phyloP scores from a whole-genome alignment of 176 grass and related monocot genomes.

The Avena atlantica region DNA sequence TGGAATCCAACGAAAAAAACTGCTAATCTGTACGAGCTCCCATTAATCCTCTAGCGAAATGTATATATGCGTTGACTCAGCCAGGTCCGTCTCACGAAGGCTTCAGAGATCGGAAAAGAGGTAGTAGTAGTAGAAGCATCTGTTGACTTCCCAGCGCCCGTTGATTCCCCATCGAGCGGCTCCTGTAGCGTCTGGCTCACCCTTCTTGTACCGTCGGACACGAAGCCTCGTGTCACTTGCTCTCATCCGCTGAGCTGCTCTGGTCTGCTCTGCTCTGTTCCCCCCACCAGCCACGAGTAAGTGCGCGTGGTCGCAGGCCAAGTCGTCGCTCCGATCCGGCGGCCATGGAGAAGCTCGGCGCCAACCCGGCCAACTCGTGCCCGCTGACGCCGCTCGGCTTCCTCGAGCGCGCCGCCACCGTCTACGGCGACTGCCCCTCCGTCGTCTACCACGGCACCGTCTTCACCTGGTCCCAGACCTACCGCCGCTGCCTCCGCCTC shows the following conservation, averaged over 20 bases:
- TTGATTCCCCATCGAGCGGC: neutral
- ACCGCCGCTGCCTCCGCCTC: constrained; percentile 75
- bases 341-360: constrained; percentile 53
- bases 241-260: neutral
- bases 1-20: neutral
- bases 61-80: neutral
- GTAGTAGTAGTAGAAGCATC: neutral
- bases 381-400: constrained; percentile 74
- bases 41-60: too few species aligned
- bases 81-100: neutral
- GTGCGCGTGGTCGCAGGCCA: neutral
- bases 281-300: neutral
- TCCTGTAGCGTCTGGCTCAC: neutral
- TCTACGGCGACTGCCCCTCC: constrained; percentile 70
- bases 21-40: neutral
- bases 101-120: neutral
- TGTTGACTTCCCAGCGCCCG: neutral
- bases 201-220: neutral
- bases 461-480: constrained; percentile 77
- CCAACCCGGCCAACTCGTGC: constrained; percentile 64
- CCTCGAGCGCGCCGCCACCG: constrained; percentile 69
- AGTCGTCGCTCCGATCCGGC: neutral
- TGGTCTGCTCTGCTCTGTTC: too few species aligned
- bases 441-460: constrained; percentile 71
- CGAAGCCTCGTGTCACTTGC: constrained; percentile 9